phyloP scores from a whole-genome alignment of 352 stramenopile genomes.

The Thraustochytrium sp. region DNA sequence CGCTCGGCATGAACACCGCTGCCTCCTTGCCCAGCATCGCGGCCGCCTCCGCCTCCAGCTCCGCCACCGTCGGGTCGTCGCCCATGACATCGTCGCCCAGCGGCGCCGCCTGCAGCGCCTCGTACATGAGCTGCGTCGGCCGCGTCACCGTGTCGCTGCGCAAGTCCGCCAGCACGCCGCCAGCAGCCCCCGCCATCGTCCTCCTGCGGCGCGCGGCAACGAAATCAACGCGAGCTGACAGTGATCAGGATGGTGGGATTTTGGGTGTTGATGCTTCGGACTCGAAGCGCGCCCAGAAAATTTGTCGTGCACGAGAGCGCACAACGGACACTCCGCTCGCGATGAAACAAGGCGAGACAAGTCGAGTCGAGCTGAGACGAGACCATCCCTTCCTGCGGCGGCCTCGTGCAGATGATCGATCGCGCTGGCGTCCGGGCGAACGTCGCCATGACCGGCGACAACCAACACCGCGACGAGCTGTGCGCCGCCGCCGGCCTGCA shows the following conservation, averaged over 20 bases:
- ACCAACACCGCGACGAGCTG: no score
- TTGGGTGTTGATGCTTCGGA: no score
- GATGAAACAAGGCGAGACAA: no score
- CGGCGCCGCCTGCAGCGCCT: constrained; percentile 66
- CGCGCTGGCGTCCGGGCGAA: no score
- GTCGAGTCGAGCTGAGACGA: no score
- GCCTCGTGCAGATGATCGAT: no score
- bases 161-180: constrained; percentile 70
- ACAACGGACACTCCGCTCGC: not conserved
- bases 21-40: constrained; percentile 86
- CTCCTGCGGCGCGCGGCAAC: not conserved
- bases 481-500: no score
- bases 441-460: no score
- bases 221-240: no score
- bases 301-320: not conserved
- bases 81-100: constrained; percentile 76
- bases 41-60: constrained; percentile 81
- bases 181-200: not conserved
- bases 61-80: constrained; percentile 87
- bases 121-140: constrained; percentile 72
- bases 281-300: no score
- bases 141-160: constrained; percentile 92
- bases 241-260: no score
- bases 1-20: constrained; percentile 90
- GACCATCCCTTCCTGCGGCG: no score